phyloP scores from a whole-genome alignment of 139 green algal genomes.

The Asterochloris sp. region DNA sequence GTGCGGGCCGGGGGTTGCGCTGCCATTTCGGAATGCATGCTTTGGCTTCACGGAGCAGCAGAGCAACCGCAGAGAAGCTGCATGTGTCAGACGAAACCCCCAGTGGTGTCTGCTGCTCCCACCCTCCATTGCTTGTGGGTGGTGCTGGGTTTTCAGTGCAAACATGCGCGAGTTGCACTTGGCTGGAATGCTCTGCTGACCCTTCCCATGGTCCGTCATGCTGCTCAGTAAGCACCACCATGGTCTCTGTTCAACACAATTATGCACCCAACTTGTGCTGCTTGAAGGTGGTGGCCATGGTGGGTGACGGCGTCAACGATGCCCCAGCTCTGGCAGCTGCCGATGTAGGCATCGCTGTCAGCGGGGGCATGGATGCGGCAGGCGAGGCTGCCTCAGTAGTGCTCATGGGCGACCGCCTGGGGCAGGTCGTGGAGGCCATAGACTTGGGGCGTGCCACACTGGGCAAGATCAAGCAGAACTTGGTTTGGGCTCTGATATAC shows the following conservation, averaged over 20 bases:
- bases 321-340: conserved; percentile 82
- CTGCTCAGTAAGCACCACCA: no score
- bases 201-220: no score
- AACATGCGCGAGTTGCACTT: not conserved
- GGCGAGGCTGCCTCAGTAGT: conserved; percentile 82
- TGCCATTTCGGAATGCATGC: conserved; percentile 47
- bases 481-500: conserved; percentile 92
- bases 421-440: conserved; percentile 75
- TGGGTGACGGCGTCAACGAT: conserved; percentile 97
- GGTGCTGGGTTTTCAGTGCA: not conserved
- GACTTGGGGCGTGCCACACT: conserved; percentile 72
- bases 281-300: conserved; percentile 72
- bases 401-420: conserved; percentile 86
- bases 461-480: conserved; percentile 91
- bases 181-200: not conserved
- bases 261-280: not conserved
- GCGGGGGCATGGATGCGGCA: conserved; percentile 66
- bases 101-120: no score
- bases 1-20: conserved; percentile 62
- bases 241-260: no score
- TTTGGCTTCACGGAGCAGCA: no score
- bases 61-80: no score
- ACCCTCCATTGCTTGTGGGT: no score
- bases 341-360: conserved; percentile 78
- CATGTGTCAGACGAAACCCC: no score